A percentile compares a stretch with the other conserved stretches of the same genome.
These are phyloP conservation scores for Aristolochia contorta DNA, from an alignment of 164 flowering plant genomes.

Conservation along the genomic window DNA sequence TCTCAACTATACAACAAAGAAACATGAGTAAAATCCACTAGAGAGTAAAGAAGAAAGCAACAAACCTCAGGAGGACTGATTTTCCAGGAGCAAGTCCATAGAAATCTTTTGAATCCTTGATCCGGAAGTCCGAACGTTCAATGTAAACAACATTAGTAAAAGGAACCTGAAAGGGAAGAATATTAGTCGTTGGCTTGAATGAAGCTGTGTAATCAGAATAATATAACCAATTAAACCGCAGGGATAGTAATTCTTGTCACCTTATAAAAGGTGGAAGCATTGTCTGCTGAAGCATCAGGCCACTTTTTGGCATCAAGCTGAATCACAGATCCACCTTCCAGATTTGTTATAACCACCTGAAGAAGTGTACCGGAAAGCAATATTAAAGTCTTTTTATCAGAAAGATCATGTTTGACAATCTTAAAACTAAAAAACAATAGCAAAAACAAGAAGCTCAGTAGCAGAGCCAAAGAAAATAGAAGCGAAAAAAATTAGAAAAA, in stretches of 20 bases:
- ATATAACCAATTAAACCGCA: not conserved
- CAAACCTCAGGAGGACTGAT: conserved; percentile 79
- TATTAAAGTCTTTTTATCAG: no score
- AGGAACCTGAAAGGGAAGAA: conserved; percentile 45
- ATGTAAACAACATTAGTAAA: conserved; percentile 83
- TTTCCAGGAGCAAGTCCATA: conserved; percentile 99
- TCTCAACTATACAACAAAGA: not conserved
- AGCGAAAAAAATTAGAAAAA: no score
- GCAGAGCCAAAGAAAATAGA: no score
- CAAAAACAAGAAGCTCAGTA: no score
- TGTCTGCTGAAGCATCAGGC: conserved; percentile 82
- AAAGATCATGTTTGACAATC: no score
- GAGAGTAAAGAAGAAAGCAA: not conserved
- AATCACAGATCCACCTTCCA: conserved; percentile 41
- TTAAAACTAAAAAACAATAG: no score
- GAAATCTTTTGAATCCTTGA: conserved; percentile 88
- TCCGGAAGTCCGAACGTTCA: conserved; percentile 77
- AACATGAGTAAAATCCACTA: not conserved
- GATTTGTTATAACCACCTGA: conserved; percentile 85
- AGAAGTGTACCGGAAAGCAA: no score
- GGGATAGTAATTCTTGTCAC: conserved; percentile 19
- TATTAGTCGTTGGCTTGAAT: no score
- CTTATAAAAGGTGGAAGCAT: conserved; percentile 69
- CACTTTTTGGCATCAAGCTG: conserved; percentile 85
- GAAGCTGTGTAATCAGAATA: no score